A percentile compares a stretch with the other conserved stretches of the same genome.
These are phyloP conservation scores for Yarrowia hollandica DNA, from an alignment of 805 yeast genomes.

Conservation along the genomic window DNA sequence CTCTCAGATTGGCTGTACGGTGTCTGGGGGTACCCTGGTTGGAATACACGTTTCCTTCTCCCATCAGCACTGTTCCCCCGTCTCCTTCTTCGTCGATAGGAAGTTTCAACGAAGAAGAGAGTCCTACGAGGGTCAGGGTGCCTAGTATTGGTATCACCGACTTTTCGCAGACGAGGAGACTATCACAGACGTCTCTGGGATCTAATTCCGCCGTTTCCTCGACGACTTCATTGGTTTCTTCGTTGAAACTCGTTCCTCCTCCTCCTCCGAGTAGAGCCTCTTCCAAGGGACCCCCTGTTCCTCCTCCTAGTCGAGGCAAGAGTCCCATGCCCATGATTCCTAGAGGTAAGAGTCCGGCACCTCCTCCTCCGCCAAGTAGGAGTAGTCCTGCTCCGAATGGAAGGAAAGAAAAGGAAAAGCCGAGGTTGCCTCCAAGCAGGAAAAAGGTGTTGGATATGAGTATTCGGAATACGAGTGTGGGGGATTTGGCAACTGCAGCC, in stretches of 20 bases:
- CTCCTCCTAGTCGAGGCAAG: conserved; percentile 6
- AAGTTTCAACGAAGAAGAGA: not conserved
- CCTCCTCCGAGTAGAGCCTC: conserved; percentile 23
- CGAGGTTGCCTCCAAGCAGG: conserved; percentile 3
- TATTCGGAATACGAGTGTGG: not conserved
- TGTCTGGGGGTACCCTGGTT: conserved; percentile 37
- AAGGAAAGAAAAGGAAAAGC: not conserved
- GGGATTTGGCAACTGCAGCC: conserved; percentile 1
- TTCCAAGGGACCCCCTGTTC: conserved; percentile 2
- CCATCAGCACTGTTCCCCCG: conserved; percentile 9
- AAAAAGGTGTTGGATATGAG: conserved; percentile 15
- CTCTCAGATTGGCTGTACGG: conserved; percentile 36
- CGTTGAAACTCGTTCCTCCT: conserved; percentile 12
- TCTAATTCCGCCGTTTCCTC: not conserved
- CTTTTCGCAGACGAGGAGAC: not conserved
- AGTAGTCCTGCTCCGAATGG: not conserved
- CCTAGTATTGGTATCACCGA: conserved; percentile 7
- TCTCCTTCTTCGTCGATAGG: not conserved
- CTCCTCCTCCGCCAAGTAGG: conserved; percentile 5
- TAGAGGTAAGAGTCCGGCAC: not conserved
- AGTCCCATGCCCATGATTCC: not conserved
- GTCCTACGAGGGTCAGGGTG: not conserved
- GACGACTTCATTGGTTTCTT: not conserved
- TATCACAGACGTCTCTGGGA: conserved; percentile 7
- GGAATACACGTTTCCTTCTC: conserved; percentile 31